These are phyloP conservation scores for Maudiozyma humilis DNA, from an alignment of 1,139 yeast genomes.

Conservation along the genomic window DNA sequence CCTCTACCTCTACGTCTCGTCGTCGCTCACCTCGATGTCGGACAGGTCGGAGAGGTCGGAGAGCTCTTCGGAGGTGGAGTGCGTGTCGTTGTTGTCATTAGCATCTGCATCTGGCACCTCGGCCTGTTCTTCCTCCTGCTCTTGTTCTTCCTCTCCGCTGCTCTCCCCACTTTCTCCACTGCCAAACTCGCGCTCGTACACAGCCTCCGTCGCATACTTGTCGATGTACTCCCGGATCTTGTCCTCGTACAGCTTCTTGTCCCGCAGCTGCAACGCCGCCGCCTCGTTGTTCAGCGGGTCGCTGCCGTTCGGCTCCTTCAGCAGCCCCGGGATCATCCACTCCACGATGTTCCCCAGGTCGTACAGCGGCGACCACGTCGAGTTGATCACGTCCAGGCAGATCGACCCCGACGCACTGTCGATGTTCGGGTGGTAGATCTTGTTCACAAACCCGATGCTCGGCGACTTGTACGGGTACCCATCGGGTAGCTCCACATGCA, in stretches of 20 bases:
- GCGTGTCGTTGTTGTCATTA: too few species aligned
- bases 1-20: conserved; percentile 32
- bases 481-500: conserved; percentile 90
- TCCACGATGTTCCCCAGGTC: conserved; percentile 87
- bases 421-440: conserved; percentile 89
- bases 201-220: conserved; percentile 58
- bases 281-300: conserved; percentile 95
- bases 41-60: conserved; percentile 39
- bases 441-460: conserved; percentile 86
- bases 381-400: conserved; percentile 92
- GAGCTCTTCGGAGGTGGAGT: too few species aligned
- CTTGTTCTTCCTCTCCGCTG: conserved; percentile 8
- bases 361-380: conserved; percentile 98
- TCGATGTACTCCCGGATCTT: conserved; percentile 68
- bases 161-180: not conserved
- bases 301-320: conserved; percentile 87
- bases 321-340: conserved; percentile 82
- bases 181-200: conserved; percentile 37
- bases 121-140: conserved; percentile 14
- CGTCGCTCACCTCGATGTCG: conserved; percentile 39
- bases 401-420: conserved; percentile 89
- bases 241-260: conserved; percentile 57
- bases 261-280: conserved; percentile 67
- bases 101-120: conserved; percentile 13
- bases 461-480: conserved; percentile 95